phyloP scores from a whole-genome alignment of 345 rosid genomes.

The Anastatica hierochuntica region DNA sequence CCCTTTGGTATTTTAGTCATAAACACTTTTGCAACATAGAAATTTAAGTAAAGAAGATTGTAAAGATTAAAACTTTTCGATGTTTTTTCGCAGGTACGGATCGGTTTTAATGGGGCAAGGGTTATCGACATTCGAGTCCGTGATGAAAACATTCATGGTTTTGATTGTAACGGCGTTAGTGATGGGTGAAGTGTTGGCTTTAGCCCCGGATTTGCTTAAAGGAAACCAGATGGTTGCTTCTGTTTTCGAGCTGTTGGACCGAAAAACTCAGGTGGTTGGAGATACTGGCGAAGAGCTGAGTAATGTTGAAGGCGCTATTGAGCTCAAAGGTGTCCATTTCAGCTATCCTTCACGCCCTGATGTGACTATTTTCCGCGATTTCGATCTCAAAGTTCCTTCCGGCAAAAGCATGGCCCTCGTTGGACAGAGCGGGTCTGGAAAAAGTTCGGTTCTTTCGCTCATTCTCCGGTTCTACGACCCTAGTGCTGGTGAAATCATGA shows the following conservation, averaged over 20 bases:
- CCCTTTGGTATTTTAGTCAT: constrained; percentile 49
- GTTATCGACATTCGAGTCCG: constrained; percentile 64
- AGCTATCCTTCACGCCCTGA: constrained; percentile 84
- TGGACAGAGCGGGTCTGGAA: constrained; percentile 95
- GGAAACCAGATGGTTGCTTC: constrained; percentile 95
- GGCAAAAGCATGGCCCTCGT: constrained; percentile 85
- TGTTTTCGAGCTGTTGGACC: constrained; percentile 69
- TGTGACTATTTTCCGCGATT: constrained; percentile 57
- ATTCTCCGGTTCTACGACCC: constrained; percentile 89
- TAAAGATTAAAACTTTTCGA: neutral
- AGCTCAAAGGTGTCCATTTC: constrained; percentile 56
- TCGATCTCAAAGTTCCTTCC: constrained; percentile 47
- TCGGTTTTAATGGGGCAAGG: constrained; percentile 59
- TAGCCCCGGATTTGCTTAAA: constrained; percentile 77
- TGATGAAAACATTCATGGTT: constrained; percentile 92
- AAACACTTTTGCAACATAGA: no score
- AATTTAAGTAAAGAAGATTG: neutral
- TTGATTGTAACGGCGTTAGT: constrained; percentile 88
- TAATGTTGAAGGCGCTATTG: constrained; percentile 54
- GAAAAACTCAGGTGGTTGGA: constrained; percentile 52
- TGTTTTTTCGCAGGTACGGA: constrained; percentile 25
- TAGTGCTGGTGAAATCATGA: constrained; percentile 52
- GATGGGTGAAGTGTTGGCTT: constrained; percentile 90
- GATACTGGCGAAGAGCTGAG: constrained; percentile 61
- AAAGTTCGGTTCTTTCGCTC: constrained; percentile 76